Base-by-base conservation (phyloP, 106 monocot genomes). In the Cymbidium sinense region DNA sequence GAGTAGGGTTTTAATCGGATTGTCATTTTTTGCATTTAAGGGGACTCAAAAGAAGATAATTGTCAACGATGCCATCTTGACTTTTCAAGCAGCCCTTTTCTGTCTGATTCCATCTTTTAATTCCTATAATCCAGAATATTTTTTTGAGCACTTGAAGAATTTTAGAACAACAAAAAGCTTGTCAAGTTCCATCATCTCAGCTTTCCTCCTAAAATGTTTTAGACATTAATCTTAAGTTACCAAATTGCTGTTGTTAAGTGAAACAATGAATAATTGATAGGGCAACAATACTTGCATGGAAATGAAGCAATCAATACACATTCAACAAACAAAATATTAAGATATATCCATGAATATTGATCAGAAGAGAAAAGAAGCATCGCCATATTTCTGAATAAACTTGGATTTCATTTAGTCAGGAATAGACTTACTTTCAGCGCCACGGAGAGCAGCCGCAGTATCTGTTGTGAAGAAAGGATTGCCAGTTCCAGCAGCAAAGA, bases 401-500 rank as follows among this genome's bases (percentile, higher is more conserved):
- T 51, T 9, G 58, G 6, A 4, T 20, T 25, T 58, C 58, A n/a
- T 58, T 13, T 58, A n/a, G 21, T 23, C 4, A 23, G 8, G 7
- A 58, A 72, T 67, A 50, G 2, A 90, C 94, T 90, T 74, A 99
- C 98, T 94, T 82, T 99, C 98, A 29, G 98, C 98, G 81, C 94
- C 94, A 54, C 98, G 94, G 25, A 99, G 90, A 74, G 94, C 98
- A 79, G 98, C 98, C 64, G 98, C 94, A 52, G 98, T 94, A 78
- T 99, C 98, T 39, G 98, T 99, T 25, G 94, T 94, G 81, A 99
- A 99, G 87, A 99, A 99, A 19, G 98, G 98, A 71, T 99, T 99
- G 73, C 98, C 94, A 18, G 94, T 99, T 67, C 98, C 98, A 77
- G 98, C 98, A 73, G 94, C 98, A 90, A 99, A 99, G 51, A 99